These are phyloP conservation scores for Rhodotorula diobovata DNA, from an alignment of 768 basidiomycete genomes.

Conservation along the genomic window DNA sequence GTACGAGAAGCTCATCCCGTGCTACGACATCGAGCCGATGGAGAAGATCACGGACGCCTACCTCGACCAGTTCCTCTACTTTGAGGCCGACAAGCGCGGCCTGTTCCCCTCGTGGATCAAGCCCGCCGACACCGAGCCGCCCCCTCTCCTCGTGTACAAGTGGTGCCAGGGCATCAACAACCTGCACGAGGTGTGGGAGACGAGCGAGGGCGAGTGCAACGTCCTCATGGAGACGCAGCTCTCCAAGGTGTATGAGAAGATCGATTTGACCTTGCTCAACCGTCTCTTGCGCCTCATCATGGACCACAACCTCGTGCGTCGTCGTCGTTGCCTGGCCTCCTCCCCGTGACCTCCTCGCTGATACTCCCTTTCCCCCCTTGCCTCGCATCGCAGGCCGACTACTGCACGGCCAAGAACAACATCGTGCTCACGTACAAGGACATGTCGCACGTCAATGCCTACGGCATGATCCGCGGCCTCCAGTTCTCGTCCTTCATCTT, in stretches of 20 bases:
- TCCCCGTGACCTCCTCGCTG: background rate
- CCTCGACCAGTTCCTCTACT: slow-evolving; percentile 96
- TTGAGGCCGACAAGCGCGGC: slow-evolving; percentile 97
- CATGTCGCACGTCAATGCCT: slow-evolving; percentile 97
- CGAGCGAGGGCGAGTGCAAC: slow-evolving; percentile 92
- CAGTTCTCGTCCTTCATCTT: slow-evolving; percentile 99
- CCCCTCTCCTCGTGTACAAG: slow-evolving; percentile 94
- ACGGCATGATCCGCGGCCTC: slow-evolving; percentile 91
- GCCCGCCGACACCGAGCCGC: slow-evolving; percentile 93
- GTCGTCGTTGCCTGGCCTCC: background rate
- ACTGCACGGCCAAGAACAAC: slow-evolving; percentile 99
- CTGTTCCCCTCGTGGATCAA: slow-evolving; percentile 99
- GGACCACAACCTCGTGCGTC: slow-evolving; percentile 75
- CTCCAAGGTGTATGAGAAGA: slow-evolving; percentile 98
- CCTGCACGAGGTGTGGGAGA: slow-evolving; percentile 96
- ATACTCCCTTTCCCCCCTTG: too few species aligned
- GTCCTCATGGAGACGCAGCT: slow-evolving; percentile 99
- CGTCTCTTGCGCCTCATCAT: slow-evolving; percentile 91
- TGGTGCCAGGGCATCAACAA: slow-evolving; percentile 99
- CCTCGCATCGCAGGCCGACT: slow-evolving; percentile 76
- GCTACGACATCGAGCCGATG: slow-evolving; percentile 98
- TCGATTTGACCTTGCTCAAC: slow-evolving; percentile 91
- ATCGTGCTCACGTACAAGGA: slow-evolving; percentile 92
- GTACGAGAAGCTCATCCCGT: slow-evolving; percentile 93
- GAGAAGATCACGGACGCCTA: slow-evolving; percentile 99